These are phyloP conservation scores for Lichtheimia corymbifera DNA, from an alignment of 371 early-diverging fungal species.

Conservation along the genomic window DNA sequence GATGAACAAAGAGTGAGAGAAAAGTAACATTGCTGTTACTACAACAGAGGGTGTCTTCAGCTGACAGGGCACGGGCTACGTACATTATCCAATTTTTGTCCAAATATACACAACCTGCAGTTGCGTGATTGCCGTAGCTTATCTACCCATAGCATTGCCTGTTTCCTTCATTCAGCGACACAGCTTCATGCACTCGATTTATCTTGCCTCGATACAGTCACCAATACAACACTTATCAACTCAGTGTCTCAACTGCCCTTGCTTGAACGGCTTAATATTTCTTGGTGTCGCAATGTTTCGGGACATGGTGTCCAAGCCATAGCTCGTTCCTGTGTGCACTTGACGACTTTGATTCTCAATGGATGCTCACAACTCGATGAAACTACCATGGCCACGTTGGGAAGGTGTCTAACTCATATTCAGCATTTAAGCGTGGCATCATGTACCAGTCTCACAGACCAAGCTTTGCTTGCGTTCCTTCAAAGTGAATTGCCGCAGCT, in stretches of 20 bases:
- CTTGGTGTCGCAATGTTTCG: conserved; percentile 59
- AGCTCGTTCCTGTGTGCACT: conserved; percentile 32
- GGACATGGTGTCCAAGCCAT: conserved; percentile 42
- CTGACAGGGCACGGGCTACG: conserved; percentile 52
- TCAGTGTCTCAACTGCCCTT: conserved; percentile 30
- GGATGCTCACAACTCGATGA: conserved; percentile 55
- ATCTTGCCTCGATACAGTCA: conserved; percentile 49
- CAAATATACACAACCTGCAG: conserved; percentile 48
- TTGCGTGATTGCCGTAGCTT: conserved; percentile 52
- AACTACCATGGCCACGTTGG: conserved; percentile 37
- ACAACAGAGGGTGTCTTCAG: conserved; percentile 57
- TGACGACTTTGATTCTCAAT: conserved; percentile 47
- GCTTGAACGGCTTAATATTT: conserved; percentile 48
- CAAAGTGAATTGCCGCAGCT: conserved; percentile 17
- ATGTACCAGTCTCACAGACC: conserved; percentile 49
- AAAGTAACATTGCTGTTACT: neutral
- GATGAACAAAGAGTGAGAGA: neutral
- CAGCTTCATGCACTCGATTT: conserved; percentile 46
- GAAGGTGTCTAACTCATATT: conserved; percentile 36
- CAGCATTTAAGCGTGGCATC: conserved; percentile 48
- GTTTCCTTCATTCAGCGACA: conserved; percentile 38
- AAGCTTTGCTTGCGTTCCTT: conserved; percentile 37
- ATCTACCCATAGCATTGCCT: conserved; percentile 48
- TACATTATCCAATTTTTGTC: conserved; percentile 50
- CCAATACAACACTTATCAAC: conserved; percentile 39